Conservation (phyloP, 345 rosid species). For the Pelargonium nanum region DNA sequence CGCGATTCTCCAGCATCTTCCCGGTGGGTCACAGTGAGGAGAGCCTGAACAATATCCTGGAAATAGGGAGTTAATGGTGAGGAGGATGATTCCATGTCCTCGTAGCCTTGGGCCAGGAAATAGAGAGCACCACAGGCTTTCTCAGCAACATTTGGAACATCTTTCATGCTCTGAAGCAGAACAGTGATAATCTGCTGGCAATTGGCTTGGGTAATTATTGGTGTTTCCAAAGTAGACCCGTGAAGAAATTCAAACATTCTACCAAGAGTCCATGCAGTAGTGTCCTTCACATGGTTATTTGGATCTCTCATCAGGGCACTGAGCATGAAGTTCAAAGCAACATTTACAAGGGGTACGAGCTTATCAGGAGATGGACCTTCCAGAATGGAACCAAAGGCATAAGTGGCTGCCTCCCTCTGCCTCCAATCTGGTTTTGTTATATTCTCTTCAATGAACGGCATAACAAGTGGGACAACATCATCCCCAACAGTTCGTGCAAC, state of each 20-base stretch:
- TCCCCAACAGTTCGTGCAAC: conserved; percentile 63
- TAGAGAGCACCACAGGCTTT: conserved; percentile 70
- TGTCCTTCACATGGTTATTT: conserved; percentile 40
- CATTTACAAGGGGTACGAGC: conserved; percentile 40
- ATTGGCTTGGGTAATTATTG: conserved; percentile 52
- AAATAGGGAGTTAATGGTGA: conserved; percentile 32
- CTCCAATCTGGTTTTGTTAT: conserved; percentile 61
- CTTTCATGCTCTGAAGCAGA: conserved; percentile 60
- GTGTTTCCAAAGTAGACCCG: conserved; percentile 52
- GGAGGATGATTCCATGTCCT: conserved; percentile 33
- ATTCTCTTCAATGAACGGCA: conserved; percentile 61
- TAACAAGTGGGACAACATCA: conserved; percentile 51
- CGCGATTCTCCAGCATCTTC: conserved; percentile 42
- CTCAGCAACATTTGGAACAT: conserved; percentile 62
- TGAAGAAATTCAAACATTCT: conserved; percentile 70
- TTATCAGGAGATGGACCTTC: conserved; percentile 58
- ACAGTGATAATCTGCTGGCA: conserved; percentile 75
- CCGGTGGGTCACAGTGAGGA: conserved; percentile 31
- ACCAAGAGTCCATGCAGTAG: conserved; percentile 75
- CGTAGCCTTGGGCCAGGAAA: conserved; percentile 65
- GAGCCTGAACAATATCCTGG: conserved; percentile 38
- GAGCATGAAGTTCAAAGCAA: conserved; percentile 56
- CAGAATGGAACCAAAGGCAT: conserved; percentile 61
- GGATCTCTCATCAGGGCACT: conserved; percentile 36
- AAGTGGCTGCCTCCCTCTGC: conserved; percentile 56